Base-by-base conservation (phyloP, 1,139 yeast genomes). In the Debaryomyces sp. region DNA sequence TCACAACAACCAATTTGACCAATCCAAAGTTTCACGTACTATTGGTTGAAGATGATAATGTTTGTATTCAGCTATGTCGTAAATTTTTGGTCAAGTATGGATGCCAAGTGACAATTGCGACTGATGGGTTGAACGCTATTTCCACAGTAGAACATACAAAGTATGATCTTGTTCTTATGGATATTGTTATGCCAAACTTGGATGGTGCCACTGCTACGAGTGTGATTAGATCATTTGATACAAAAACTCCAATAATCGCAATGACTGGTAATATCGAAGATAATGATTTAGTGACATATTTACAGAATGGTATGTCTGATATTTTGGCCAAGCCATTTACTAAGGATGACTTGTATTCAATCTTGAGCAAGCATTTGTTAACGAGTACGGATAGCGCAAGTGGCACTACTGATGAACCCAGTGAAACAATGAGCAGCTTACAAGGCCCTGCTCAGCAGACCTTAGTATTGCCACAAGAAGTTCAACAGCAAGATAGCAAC, bases 161-260 rank as follows among this genome's bases (percentile, higher is more conserved):
- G 58, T 91, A 87, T 62, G 96, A 91, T 64, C 71, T 91, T 50
- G 96, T 92, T 1, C 71, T 92, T 46, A 90, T 92, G 96, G 97
- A 91, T 68, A 89, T 89, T 46, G 96, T 92, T 22, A 88, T 92
- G 94, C 97, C 97, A 2, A 89, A 89, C 63, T 72, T 92, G 48
- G 97, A 92, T 65, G 98, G 98, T 42, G 96, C 96, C 6, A 86
- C 96, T 1, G 96, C 97, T 1, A 87, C 97, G 2, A 85, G 90
- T 44, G 84, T 90, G 39, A 90, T 92, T 50, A 77, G 97, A 55
- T 83, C 87, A 17, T 89, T 89, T 63, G 96, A 90, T 63, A 83
- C 84, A 22, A 80, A 79, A 50, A 89, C 96, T 0, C 97, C 97
- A 5, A 89, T 92, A 54, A 87, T 91, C 54, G 96, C 96, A 40